Evolutionary conservation across 1,284 basidiomycete species (phyloP).

Genomic region (Phellopilus nigrolimitatus): DNA sequence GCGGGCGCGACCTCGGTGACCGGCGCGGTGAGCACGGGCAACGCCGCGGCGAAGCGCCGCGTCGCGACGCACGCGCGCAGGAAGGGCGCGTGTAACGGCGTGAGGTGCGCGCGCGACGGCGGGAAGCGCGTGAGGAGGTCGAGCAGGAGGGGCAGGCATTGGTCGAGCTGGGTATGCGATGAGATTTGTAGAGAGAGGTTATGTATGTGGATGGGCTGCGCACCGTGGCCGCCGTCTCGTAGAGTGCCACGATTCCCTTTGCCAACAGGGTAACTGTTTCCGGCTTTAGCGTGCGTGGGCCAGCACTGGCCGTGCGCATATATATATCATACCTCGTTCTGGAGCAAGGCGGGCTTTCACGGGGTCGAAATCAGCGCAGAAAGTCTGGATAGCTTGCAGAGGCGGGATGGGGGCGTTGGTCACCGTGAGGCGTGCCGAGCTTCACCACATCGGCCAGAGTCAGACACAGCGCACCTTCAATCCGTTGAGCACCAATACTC

Average conservation of each 20-base stretch:
- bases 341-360: conserved; percentile 58
- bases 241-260: conserved; percentile 30
- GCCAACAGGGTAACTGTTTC: conserved; percentile 32
- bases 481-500: conserved; percentile 29
- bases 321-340: conserved; percentile 53
- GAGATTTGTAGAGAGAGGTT: neutral
- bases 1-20: conserved; percentile 50
- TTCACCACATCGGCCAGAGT: conserved; percentile 28
- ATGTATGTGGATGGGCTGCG: conserved; percentile 26
- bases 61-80: conserved; percentile 44
- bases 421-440: conserved; percentile 43
- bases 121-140: conserved; percentile 58
- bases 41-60: conserved; percentile 45
- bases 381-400: conserved; percentile 43
- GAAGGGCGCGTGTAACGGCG: conserved; percentile 63
- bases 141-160: conserved; percentile 53
- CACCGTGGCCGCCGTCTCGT: conserved; percentile 19
- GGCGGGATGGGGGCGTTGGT: conserved; percentile 30
- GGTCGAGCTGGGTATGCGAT: conserved; percentile 33
- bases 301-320: conserved; percentile 3
- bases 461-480: neutral
- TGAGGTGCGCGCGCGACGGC: conserved; percentile 52
- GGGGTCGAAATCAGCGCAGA: conserved; percentile 54
- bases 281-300: neutral
- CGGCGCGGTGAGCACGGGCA: conserved; percentile 52